Percentiles rank a stretch among this genome's conserved stretches.
These are phyloP conservation scores for Flaveria bidentis DNA, from an alignment of 129 eudicot species.

Conservation along the genomic window DNA sequence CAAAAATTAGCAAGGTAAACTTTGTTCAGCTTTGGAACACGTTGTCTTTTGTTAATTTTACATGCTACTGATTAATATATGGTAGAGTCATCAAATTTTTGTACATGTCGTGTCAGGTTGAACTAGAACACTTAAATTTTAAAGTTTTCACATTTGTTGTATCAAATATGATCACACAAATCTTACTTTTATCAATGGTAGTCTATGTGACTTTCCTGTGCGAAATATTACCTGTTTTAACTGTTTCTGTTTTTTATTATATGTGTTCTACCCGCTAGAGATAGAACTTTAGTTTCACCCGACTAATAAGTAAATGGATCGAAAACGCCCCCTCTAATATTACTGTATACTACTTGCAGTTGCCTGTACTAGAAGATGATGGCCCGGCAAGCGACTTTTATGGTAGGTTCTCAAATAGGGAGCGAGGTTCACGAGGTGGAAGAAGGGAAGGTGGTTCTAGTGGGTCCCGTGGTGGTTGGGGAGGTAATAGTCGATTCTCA, in stretches of 20 bases:
- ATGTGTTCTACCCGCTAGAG: too few species aligned
- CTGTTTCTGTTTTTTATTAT: too few species aligned
- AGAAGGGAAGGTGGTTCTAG: slow-evolving; percentile 61
- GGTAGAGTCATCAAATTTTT: background rate
- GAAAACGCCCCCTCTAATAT: background rate
- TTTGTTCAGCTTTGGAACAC: background rate
- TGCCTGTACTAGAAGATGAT: slow-evolving; percentile 86
- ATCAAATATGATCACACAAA: background rate
- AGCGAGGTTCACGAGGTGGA: slow-evolving; percentile 51
- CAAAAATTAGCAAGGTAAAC: slow-evolving; percentile 72
- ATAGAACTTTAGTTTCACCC: background rate
- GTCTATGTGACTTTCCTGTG: background rate
- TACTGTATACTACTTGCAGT: slow-evolving; percentile 41
- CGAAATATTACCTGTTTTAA: too few species aligned
- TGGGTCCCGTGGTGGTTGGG: slow-evolving; percentile 49
- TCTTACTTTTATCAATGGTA: background rate
- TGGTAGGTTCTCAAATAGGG: slow-evolving; percentile 76
- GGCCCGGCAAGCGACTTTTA: slow-evolving; percentile 73
- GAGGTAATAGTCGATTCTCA: slow-evolving; percentile 42
- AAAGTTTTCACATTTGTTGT: background rate
- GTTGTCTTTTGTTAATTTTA: background rate
- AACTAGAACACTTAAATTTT: background rate
- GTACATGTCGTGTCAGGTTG: background rate
- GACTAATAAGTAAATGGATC: background rate
- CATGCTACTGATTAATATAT: background rate